These are phyloP conservation scores for Globisporangium ultimum DNA, from an alignment of 352 stramenopile species.

Conservation along the genomic window DNA sequence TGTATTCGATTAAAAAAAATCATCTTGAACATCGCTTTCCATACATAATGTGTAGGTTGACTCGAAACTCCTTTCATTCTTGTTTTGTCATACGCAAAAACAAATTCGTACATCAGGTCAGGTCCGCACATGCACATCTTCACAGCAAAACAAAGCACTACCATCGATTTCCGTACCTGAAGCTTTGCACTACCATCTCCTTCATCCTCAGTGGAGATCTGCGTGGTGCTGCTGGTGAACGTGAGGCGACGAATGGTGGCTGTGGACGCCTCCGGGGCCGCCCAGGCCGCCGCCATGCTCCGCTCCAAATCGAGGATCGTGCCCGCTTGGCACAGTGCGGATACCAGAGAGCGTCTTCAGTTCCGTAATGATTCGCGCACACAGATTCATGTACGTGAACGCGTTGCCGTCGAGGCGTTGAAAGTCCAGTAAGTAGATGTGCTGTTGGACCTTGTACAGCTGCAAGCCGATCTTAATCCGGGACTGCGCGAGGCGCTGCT, in stretches of 20 bases:
- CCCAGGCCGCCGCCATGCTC: slow-evolving; percentile 38
- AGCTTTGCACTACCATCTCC: slow-evolving; percentile 1
- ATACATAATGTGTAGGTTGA: background rate
- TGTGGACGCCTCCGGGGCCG: slow-evolving; percentile 17
- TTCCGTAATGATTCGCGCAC: slow-evolving; percentile 98
- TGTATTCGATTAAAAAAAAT: slow-evolving; percentile 11
- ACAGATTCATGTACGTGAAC: slow-evolving; percentile 99
- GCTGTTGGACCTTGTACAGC: slow-evolving; percentile 97
- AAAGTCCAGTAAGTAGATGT: slow-evolving; percentile 99
- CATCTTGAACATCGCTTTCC: background rate
- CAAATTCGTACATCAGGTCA: background rate
- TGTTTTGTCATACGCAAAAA: slow-evolving; percentile 1
- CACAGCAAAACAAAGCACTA: slow-evolving; percentile 7
- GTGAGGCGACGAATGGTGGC: slow-evolving; percentile 44
- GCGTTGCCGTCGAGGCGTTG: slow-evolving; percentile 94
- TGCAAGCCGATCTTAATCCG: slow-evolving; percentile 95
- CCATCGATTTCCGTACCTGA: slow-evolving; percentile 9
- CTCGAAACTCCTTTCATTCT: slow-evolving; percentile 1
- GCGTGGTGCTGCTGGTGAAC: slow-evolving; percentile 36
- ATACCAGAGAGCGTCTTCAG: slow-evolving; percentile 94
- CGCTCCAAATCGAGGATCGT: slow-evolving; percentile 47
- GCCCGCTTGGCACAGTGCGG: slow-evolving; percentile 44
- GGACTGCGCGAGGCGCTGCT: slow-evolving; percentile 28
- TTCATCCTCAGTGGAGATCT: slow-evolving; percentile 18
- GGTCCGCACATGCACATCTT: background rate